Evolutionary conservation across 2,329 filamentous ascomycete species (phyloP), one percentile per base, ranked within the genome.

Genomic region (Paecilomyces formosus): DNA sequence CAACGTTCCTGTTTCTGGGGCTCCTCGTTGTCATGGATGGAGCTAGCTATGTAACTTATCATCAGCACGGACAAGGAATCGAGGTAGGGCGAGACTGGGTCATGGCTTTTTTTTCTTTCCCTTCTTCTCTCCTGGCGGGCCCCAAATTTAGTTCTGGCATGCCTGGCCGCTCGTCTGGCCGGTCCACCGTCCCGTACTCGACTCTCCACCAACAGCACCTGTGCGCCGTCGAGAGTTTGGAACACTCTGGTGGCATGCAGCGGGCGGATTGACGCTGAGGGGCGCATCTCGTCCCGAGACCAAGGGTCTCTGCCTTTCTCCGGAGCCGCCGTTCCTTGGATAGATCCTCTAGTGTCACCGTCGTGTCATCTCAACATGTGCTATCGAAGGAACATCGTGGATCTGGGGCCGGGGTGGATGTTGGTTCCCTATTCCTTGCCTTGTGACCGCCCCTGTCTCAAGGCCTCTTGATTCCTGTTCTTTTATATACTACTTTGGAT

Each of bases 331-430:
- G 26, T 49, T 54, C 53, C 30, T 45, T 49, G 54, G 62, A 61
- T 66, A 61, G 54, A 65, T 69, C 69, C 63, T 63, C 66, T 69
- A 67, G 68, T 70, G 69, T 72, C 70, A 73, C 72, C 68, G 70
- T 72, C 68, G 70, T 73, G 71, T 71, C 70, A 72, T 70, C 64
- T 64, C 65, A 69, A 65, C 66, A 70, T 71, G 67, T 68, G 63
- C 60, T 59, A 61, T 57, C 55, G 66, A 64, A 66, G 65, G 51
- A 52, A 53, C 54, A 72, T 72, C 71, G 69, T 71, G 66, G 69
- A 72, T 64, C 66, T 70, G 65, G 67, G 66, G 65, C 33, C 68
- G 67, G 68, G 68, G 67, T 64, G 69, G 68, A 72, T 72, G 64
- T 63, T 64, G 63, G 66, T 63, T 64, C 65, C 62, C 67, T 63